Base-by-base conservation (phyloP, 352 stramenopile genomes). In the Aphanomyces euteiches region DNA sequence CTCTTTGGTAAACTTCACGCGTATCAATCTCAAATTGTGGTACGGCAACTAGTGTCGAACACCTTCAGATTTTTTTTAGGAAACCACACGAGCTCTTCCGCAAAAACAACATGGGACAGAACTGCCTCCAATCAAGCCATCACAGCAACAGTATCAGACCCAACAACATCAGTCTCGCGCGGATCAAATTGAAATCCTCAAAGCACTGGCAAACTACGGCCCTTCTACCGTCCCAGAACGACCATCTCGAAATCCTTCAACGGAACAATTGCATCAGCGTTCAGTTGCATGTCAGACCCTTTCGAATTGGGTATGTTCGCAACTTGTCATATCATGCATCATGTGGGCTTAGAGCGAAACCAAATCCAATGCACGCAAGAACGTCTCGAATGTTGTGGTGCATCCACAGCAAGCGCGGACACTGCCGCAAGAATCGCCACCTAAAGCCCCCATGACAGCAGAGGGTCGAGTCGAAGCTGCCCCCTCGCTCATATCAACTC, bases 1-100 rank as follows among this genome's bases (percentile, higher is more conserved):
- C 53, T 92, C 6, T 59, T 92, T 7, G 81, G 85, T 40, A 90
- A 89, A 56, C 81, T 90, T 72, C 76, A 75, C n/a, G 41, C 74
- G 3, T 89, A 89, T 61, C 84, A 92, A 74, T 58, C 81, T 6
- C 74, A 77, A 43, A 76, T 89, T 7, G 79, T 82, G 19, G 64
- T 77, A 28, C 63, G 88, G 2, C 86, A 84, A 38, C 67, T 72
- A 5, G 41, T 58, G 37, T 58, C n/a, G 45, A 53, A 53, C 2
- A 53, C n/a, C n/a, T 1, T 53, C n/a, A n/a, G 10, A 19, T 1
- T 1, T 53, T 53, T 2, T 53, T 19, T n/a, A 53, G 45, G 13
- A 53, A 15, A 53, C 13, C n/a, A 53, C 45, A 15, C n/a, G 45
- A 15, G 45, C 45, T 53, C 13, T 53, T n/a, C n/a, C 7, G 50